Evolutionary conservation across 441 rosid genomes (phyloP), one percentile per base, ranked within the genome.

Genomic region (Pelargonium fulgidum): DNA sequence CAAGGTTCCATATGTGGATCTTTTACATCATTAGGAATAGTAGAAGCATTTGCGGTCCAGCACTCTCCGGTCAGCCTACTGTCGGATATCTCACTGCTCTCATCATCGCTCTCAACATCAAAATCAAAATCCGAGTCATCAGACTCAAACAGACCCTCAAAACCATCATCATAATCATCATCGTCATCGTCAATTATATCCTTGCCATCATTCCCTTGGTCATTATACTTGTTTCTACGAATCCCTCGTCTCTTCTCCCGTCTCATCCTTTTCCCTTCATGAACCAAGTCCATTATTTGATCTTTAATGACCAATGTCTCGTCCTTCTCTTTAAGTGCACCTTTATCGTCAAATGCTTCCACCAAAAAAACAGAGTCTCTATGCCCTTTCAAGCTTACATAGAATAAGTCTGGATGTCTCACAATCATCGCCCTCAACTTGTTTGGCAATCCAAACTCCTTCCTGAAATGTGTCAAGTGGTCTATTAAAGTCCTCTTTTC

Each of bases 381-480:
- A 8, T 78, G 71, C 3, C 97, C 94, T 79, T 93, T 93, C 75
- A 85, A 62, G 69, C 97, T 90, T 41, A 87, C 86, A 26, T 93
- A 90, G 81, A 93, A 91, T 56, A 91, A 66, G 73, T 91, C 97
- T 1, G 94, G 94, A 72, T 90, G 98, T 72, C 98, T 85, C 68
- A 83, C 73, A 33, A 90, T 74, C 93, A 93, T 78, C 1, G 80
- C 84, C 80, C 93, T 85, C 81, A 87, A 58, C 83, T 89, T 85
- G 67, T 90, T 89, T 11, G 97, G 79, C 4, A 92, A 81, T 29
- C 81, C 81, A 45, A 90, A 90, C 66, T 93, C 98, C 39, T 86
- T 87, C 81, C 96, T 84, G 77, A 93, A 90, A 76, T 89, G 96
- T 13, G 96, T 86, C 83, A 92, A 77, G 75, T 93, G 96, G 68